Conservation (phyloP, 2,329 filamentous ascomycete genomes). For the Huntiella decipiens region DNA sequence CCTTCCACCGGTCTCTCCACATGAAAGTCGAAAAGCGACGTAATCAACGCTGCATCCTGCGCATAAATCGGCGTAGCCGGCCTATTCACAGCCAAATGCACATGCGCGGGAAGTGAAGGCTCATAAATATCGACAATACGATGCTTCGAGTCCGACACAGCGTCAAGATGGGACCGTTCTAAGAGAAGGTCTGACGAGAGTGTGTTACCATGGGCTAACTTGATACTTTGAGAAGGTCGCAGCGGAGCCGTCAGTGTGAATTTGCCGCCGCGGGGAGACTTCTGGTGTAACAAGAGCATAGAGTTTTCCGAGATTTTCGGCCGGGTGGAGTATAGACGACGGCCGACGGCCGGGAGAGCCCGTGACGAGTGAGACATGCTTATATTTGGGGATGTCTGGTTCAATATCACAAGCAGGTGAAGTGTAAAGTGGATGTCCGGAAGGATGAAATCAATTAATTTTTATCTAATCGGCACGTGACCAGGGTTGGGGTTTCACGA, state of each 20-base stretch:
- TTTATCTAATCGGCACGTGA: constrained; percentile 10
- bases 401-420: too few relatives aligned
- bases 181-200: constrained; percentile 40
- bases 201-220: constrained; percentile 25
- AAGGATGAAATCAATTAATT: constrained; percentile 1
- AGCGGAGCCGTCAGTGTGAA: constrained; percentile 23
- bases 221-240: constrained; percentile 17
- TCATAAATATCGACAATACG: constrained; percentile 36
- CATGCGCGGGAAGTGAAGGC: constrained; percentile 56
- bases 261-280: constrained; percentile 17
- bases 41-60: constrained; percentile 55
- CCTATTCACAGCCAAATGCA: constrained; percentile 40
- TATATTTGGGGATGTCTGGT: too few relatives aligned
- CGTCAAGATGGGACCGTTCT: constrained; percentile 38
- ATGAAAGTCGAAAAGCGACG: constrained; percentile 59
- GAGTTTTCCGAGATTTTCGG: too few relatives aligned
- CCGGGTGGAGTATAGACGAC: too few relatives aligned
- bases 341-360: too few relatives aligned
- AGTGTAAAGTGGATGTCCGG: too few relatives aligned
- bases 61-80: constrained; percentile 62
- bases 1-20: constrained; percentile 18
- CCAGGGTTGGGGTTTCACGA: too few relatives aligned
- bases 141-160: constrained; percentile 33
- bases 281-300: constrained; percentile 22
- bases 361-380: too few relatives aligned